These are phyloP conservation scores for Pythium grandisporangium DNA, from an alignment of 352 stramenopile genomes.

Conservation along the genomic window DNA sequence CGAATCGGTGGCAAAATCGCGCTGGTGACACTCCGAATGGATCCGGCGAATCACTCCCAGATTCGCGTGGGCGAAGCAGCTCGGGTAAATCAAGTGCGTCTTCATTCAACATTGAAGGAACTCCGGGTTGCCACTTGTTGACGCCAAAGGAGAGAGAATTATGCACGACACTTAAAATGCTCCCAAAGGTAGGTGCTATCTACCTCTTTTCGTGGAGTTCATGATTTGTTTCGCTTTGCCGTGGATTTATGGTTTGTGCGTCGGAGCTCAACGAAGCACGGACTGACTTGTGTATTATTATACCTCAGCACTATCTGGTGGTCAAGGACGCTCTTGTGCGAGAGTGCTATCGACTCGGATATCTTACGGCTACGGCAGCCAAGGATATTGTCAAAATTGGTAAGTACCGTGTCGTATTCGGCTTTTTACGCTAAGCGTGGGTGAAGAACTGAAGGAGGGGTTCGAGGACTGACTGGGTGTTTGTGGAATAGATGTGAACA, in stretches of 20 bases:
- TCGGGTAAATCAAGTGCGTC: constrained; percentile 24
- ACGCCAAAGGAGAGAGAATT: constrained; percentile 87
- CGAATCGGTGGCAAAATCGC: constrained; percentile 58
- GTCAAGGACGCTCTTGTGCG: constrained; percentile 94
- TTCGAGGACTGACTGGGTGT: background rate
- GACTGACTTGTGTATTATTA: no score
- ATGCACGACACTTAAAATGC: constrained; percentile 84
- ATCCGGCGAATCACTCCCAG: constrained; percentile 18
- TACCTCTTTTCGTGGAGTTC: background rate
- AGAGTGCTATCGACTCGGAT: constrained; percentile 71
- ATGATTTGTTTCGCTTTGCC: no score
- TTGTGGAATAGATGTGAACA: constrained; percentile 52
- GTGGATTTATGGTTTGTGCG: no score
- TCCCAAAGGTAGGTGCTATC: constrained; percentile 61
- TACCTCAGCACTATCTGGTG: constrained; percentile 91
- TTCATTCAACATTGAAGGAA: constrained; percentile 71
- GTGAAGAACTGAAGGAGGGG: no score
- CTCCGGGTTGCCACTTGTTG: constrained; percentile 82
- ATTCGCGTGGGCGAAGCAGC: constrained; percentile 11
- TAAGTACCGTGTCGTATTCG: constrained; percentile 16
- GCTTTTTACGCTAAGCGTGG: background rate
- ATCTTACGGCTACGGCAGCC: constrained; percentile 65
- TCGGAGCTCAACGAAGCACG: no score
- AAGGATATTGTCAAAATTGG: constrained; percentile 90
- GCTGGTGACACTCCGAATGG: constrained; percentile 23